Conservation (phyloP, 108 stramenopile species). For the Craspedostauros australis region DNA sequence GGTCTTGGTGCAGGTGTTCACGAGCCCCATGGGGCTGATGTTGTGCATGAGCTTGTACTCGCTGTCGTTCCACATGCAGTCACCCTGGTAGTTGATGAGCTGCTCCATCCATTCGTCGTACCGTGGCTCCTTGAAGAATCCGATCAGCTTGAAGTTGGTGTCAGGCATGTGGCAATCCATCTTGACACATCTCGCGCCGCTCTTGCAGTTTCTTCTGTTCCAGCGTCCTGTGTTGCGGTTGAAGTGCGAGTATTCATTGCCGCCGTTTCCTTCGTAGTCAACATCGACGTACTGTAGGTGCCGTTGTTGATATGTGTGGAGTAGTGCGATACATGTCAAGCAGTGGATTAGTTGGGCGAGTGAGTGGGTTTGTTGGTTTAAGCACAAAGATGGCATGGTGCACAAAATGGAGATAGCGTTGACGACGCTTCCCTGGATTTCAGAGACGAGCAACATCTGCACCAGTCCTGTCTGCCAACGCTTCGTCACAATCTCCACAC, state of each 20-base stretch:
- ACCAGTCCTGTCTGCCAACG: no score
- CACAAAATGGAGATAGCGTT: no score
- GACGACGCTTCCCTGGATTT: no score
- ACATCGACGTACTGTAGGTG: conserved; percentile 47
- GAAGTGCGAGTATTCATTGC: conserved; percentile 46
- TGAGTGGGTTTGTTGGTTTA: no score
- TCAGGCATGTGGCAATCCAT: conserved; percentile 59
- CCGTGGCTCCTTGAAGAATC: conserved; percentile 50
- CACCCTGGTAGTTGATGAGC: conserved; percentile 59
- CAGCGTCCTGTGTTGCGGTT: conserved; percentile 22
- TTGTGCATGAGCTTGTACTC: conserved; percentile 46
- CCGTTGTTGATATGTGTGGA: no score
- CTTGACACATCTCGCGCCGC: conserved; percentile 32
- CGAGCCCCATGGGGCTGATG: no score
- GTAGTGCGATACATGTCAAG: no score
- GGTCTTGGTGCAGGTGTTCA: conserved; percentile 29
- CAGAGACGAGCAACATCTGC: no score
- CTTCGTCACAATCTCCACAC: no score
- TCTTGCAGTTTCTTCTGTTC: conserved; percentile 33
- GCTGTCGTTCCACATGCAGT: conserved; percentile 51
- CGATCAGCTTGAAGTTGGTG: conserved; percentile 40
- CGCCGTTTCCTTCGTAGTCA: conserved; percentile 39
- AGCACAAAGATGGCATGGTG: no score
- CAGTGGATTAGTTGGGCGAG: no score
- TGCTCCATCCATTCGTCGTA: conserved; percentile 54